Conservation (phyloP, 805 yeast species). For the Ogataea neopini region DNA sequence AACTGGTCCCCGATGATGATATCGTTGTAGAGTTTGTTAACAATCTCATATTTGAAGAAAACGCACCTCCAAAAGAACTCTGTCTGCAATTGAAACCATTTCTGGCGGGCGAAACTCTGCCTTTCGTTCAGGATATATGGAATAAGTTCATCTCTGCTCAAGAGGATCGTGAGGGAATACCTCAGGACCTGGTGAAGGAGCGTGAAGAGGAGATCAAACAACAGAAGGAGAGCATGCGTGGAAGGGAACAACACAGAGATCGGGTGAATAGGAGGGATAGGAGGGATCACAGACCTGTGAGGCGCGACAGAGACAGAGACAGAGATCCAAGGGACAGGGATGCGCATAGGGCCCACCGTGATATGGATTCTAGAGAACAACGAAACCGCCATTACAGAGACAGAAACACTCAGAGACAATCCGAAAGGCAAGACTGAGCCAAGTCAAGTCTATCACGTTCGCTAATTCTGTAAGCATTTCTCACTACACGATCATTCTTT, state of each 20-base stretch:
- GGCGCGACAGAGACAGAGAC: too few species aligned
- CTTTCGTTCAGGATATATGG: slow-evolving; percentile 48
- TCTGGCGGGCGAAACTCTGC: slow-evolving; percentile 40
- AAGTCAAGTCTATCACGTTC: not conserved
- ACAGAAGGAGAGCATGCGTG: not conserved
- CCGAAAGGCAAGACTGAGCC: not conserved
- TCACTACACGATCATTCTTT: too few species aligned
- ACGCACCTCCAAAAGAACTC: slow-evolving; percentile 42
- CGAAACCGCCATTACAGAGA: slow-evolving; percentile 2
- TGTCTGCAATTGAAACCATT: slow-evolving; percentile 47
- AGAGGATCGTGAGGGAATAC: slow-evolving; percentile 47
- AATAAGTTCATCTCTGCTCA: slow-evolving; percentile 45
- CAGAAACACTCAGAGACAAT: not conserved
- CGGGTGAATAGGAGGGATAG: too few species aligned
- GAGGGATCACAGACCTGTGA: not conserved
- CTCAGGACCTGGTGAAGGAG: slow-evolving; percentile 33
- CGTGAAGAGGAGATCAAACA: slow-evolving; percentile 2
- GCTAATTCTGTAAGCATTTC: too few species aligned
- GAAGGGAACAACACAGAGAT: too few species aligned
- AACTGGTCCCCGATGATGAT: slow-evolving; percentile 52
- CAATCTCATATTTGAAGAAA: slow-evolving; percentile 42
- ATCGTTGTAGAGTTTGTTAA: slow-evolving; percentile 44
- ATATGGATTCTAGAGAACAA: too few species aligned
- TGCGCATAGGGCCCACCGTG: too few species aligned
- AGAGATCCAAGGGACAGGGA: too few species aligned